phyloP scores from a whole-genome alignment of 2,329 filamentous ascomycete genomes.

The Sarocladium kiliense region DNA sequence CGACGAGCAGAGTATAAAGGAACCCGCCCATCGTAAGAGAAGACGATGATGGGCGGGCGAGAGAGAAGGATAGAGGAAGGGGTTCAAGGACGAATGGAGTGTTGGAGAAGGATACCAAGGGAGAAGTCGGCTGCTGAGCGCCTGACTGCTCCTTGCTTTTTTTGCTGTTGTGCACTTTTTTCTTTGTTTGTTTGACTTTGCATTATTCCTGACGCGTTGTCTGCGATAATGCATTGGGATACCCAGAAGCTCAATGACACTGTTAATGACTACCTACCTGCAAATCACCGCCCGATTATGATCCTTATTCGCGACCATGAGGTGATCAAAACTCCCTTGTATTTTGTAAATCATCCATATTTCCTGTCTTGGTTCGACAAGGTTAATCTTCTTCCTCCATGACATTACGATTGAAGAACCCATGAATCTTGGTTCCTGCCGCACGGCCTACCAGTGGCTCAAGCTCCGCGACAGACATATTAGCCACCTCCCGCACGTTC shows the following conservation, averaged over 20 bases:
- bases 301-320: background rate
- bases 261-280: background rate
- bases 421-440: slow-evolving; percentile 67
- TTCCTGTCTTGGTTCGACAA: background rate
- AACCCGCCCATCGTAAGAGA: background rate
- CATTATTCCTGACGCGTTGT: slow-evolving; percentile 13
- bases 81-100: slow-evolving; percentile 2
- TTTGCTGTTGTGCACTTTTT: slow-evolving; percentile 5
- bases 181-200: slow-evolving; percentile 12
- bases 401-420: slow-evolving; percentile 71
- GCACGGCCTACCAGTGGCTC: slow-evolving; percentile 71
- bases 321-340: too few species aligned
- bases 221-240: slow-evolving; percentile 19
- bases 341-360: too few species aligned
- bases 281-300: background rate
- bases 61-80: background rate
- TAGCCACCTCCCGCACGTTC: slow-evolving; percentile 77
- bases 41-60: background rate
- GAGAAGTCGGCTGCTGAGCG: background rate
- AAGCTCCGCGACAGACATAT: slow-evolving; percentile 73
- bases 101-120: slow-evolving; percentile 9
- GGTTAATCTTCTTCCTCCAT: slow-evolving; percentile 42
- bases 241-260: slow-evolving; percentile 15
- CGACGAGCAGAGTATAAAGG: slow-evolving; percentile 18
- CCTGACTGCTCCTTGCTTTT: background rate